phyloP scores from a whole-genome alignment of 352 stramenopile species.

The Phytophthora megakarya region DNA sequence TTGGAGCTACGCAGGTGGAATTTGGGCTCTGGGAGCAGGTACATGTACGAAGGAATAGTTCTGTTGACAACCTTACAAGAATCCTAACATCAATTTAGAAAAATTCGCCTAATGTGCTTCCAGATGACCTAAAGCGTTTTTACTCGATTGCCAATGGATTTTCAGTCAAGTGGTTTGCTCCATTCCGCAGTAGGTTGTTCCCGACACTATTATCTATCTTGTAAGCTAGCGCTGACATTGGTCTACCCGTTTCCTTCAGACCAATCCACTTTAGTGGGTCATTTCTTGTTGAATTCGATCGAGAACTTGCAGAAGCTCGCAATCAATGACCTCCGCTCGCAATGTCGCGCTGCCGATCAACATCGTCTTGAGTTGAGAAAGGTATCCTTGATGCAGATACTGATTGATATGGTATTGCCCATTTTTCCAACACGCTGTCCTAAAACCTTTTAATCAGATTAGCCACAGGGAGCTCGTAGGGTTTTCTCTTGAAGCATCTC shows the following conservation, averaged over 20 bases:
- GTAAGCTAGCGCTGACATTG: not conserved
- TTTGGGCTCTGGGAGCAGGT: conserved; percentile 74
- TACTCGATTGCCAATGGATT: conserved; percentile 72
- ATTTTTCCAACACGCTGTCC: no score
- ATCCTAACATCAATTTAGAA: conserved; percentile 36
- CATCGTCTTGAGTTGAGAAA: conserved; percentile 37
- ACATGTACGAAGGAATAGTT: conserved; percentile 36
- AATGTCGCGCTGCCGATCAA: conserved; percentile 50
- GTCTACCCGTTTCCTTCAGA: conserved; percentile 34
- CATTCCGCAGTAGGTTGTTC: conserved; percentile 43
- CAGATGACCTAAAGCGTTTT: conserved; percentile 72
- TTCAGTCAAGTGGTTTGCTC: conserved; percentile 73
- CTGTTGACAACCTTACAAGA: not conserved
- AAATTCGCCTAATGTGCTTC: conserved; percentile 57
- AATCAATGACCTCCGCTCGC: conserved; percentile 42
- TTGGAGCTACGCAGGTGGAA: conserved; percentile 56
- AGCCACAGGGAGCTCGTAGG: conserved; percentile 35
- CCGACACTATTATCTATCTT: not conserved
- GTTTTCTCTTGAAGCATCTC: conserved; percentile 64
- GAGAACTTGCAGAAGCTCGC: conserved; percentile 56
- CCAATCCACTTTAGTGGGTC: conserved; percentile 54
- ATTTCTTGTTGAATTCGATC: conserved; percentile 67
- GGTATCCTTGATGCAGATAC: no score
- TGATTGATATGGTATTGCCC: not conserved
- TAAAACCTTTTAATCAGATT: conserved; percentile 4